A percentile compares a stretch with the other conserved stretches of the same genome.
Conservation (phyloP, 2,329 filamentous ascomycete species). For the Colletotrichum shisoi region DNA sequence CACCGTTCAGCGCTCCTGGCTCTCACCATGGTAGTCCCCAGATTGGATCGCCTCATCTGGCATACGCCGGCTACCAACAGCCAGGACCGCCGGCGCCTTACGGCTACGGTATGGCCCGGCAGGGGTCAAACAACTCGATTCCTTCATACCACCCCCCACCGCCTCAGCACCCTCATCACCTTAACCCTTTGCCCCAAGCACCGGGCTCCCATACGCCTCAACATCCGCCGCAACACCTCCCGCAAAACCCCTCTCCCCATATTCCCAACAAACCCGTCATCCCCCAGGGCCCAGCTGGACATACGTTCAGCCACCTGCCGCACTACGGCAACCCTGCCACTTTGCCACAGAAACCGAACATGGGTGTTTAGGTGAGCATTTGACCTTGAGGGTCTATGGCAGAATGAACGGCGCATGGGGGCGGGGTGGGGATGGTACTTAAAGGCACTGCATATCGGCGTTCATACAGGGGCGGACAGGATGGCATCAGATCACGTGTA, state of each 20-base stretch:
- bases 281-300: constrained; percentile 52
- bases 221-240: constrained; percentile 53
- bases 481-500: constrained; percentile 34
- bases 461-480: constrained; percentile 36
- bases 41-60: constrained; percentile 60
- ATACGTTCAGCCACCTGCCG: constrained; percentile 62
- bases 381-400: constrained; percentile 34
- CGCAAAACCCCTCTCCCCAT: constrained; percentile 54
- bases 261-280: constrained; percentile 58
- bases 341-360: constrained; percentile 66
- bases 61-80: constrained; percentile 59
- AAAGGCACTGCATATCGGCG: constrained; percentile 37
- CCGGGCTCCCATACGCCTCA: constrained; percentile 49
- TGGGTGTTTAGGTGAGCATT: constrained; percentile 44
- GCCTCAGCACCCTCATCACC: constrained; percentile 50
- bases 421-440: background rate
- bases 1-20: constrained; percentile 57
- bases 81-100: constrained; percentile 57
- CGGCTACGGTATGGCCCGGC: constrained; percentile 64
- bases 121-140: constrained; percentile 64
- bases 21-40: constrained; percentile 64
- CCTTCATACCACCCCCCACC: constrained; percentile 58
- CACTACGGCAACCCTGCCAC: constrained; percentile 68
- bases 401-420: constrained; percentile 37
- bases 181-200: constrained; percentile 49